Base-by-base conservation (phyloP, 306 rosid genomes). In the Neltuma alba region DNA sequence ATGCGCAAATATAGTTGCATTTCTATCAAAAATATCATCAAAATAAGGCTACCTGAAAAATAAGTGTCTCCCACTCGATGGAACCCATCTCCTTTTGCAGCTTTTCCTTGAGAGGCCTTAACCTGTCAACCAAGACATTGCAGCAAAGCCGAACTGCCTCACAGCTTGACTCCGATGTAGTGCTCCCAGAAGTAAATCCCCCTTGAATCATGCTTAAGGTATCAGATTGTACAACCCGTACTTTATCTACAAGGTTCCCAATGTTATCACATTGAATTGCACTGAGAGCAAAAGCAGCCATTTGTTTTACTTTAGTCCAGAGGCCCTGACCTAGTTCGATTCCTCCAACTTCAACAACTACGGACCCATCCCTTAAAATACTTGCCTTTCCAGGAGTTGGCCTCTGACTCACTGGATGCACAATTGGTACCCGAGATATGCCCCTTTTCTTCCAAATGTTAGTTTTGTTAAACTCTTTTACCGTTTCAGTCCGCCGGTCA, bases 311-410 rank as follows among this genome's bases (percentile, higher is more conserved):
- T 91, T 95, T 95, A 47, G 98, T 95, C 99, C 99, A 95, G 7
- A 95, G 92, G 89, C 99, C 99, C 83, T 95, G 99, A 38, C 99
- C 99, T 25, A 95, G 33, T 82, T 95, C 98, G n/a, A 90, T 90
- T 20, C 98, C 99, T 72, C 98, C 98, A 66, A 95, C 97, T 87
- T 95, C 99, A 83, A 88, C 97, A 79, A 80, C 89, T 44, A 95
- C 72, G 40, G 98, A 90, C 16, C 92, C 98, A 45, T 92, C 99
- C 2, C 72, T 55, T 38, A 95, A 83, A 78, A 95, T 89, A 85
- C 94, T 90, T 52, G 85, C 97, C 83, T 87, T 95, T 62, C 96
- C 99, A 0, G 98, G 98, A 47, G 97, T 95, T 69, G 94, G 83
- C 65, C 92, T 83, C 72, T 83, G 30, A 5, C 0, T 1, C 65